These are phyloP conservation scores for Solanum phureja DNA, from an alignment of 257 asterid species.

Conservation along the genomic window DNA sequence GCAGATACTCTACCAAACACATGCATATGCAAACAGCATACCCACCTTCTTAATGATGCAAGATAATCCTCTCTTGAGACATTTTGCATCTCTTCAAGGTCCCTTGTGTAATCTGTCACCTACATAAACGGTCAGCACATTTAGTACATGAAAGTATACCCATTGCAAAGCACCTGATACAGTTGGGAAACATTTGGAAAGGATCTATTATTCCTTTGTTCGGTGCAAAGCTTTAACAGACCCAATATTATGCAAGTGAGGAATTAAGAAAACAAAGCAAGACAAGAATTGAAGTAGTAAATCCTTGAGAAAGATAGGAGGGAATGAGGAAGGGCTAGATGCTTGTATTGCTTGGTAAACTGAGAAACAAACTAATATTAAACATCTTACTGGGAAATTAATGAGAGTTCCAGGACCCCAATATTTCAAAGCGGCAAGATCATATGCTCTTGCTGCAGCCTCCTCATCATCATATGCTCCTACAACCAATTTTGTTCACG, in stretches of 20 bases:
- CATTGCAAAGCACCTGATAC: background rate
- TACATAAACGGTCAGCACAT: conserved; percentile 5
- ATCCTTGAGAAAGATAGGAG: background rate
- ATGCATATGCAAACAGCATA: background rate
- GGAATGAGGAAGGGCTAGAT: background rate
- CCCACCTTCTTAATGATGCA: conserved; percentile 90
- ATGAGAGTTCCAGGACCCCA: conserved; percentile 99
- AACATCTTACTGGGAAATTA: conserved; percentile 76
- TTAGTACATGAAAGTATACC: background rate
- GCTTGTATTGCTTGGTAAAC: background rate
- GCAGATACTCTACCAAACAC: background rate
- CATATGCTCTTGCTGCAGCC: conserved; percentile 99
- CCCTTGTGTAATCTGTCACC: conserved; percentile 94
- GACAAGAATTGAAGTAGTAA: background rate
- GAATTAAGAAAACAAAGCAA: background rate
- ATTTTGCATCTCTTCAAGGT: conserved; percentile 97
- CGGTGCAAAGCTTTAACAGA: background rate
- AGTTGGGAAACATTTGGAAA: background rate
- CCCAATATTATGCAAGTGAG: background rate
- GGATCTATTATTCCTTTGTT: background rate
- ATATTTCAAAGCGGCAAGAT: conserved; percentile 94
- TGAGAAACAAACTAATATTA: background rate
- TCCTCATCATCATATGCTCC: conserved; percentile 99
- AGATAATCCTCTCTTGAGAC: conserved; percentile 92
- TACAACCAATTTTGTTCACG: conserved; percentile 12